These are phyloP conservation scores for Pichia nanzhaoensis DNA, from an alignment of 805 yeast genomes.

Conservation along the genomic window DNA sequence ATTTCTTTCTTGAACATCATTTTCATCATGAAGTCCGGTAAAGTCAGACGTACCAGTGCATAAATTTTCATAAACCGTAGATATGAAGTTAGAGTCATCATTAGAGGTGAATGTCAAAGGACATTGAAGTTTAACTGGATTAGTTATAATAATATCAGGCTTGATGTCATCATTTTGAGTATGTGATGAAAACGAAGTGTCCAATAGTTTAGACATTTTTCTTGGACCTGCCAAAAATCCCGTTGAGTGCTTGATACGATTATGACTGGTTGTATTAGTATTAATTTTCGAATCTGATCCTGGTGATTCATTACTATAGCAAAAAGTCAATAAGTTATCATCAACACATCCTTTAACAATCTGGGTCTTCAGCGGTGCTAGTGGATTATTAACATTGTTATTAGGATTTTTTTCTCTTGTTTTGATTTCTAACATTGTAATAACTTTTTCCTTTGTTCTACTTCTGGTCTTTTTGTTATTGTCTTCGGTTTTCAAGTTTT, in stretches of 20 bases:
- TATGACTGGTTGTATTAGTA: too few species aligned
- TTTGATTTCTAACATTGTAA: constrained; percentile 58
- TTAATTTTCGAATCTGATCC: too few species aligned
- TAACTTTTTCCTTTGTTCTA: constrained; percentile 43
- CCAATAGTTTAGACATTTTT: constrained; percentile 20
- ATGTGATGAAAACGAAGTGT: constrained; percentile 6
- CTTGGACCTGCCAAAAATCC: constrained; percentile 4
- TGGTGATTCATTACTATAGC: constrained; percentile 39
- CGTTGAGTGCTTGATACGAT: neutral
- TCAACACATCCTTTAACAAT: constrained; percentile 47
- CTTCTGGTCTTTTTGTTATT: constrained; percentile 19
- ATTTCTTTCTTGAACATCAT: constrained; percentile 10
- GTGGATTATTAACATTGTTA: constrained; percentile 15
- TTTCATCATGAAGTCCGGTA: constrained; percentile 18
- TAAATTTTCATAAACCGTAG: constrained; percentile 23
- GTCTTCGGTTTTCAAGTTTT: neutral
- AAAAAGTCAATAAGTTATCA: constrained; percentile 55
- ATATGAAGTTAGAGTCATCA: constrained; percentile 26
- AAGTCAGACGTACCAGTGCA: constrained; percentile 21
- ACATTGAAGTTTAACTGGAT: constrained; percentile 33
- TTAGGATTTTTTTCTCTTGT: constrained; percentile 37
- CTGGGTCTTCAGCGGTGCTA: constrained; percentile 46
- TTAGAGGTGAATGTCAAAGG: constrained; percentile 29
- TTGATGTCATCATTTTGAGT: neutral
- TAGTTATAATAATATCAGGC: constrained; percentile 29